Base-by-base conservation (phyloP, 352 stramenopile genomes). In the Detonula confervacea region DNA sequence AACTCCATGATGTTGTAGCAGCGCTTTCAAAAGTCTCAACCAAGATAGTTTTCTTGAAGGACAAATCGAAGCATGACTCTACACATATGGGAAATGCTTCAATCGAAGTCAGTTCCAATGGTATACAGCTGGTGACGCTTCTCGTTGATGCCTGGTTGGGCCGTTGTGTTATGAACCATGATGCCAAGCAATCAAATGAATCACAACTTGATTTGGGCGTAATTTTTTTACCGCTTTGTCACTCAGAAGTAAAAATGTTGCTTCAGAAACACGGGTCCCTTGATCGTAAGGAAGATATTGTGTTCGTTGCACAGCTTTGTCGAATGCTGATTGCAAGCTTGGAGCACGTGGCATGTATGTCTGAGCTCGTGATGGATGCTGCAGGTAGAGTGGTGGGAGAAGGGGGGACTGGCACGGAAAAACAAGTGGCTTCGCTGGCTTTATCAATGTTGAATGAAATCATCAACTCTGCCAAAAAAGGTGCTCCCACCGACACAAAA, bases 161-260 rank as follows among this genome's bases (percentile, higher is more conserved):
- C 20, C 47, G 42, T 35, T 84, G 76, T 33, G 68, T 84, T 42
- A 73, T 67, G 47, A 84, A 84, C 47, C 69, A 84, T 35, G 76
- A 84, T 56, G 25, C 76, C 12, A 84, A 80, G 37, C 62, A 72
- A 55, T 76, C 76, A 16, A 84, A 84, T 67, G 64, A 79, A 54
- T 56, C 18, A 8, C 68, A 79, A 30, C 46, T 79, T 11, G 62
- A 69, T 22, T 60, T 64, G 8, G 62, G 25, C 14, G 20, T 69
- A n/a, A 74, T 51, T 37, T 64, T 84, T 20, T 52, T 84, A 20
- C 51, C 76, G 35, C 42, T 80, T n/a, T 56, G 68, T 55, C 66
- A 51, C 22, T 67, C 68, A 30, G 70, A 79, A 73, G 69, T 76
- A 63, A 46, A 55, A 20, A 54, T n/a, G 22, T 64, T 84, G 24